phyloP scores from a whole-genome alignment of 352 stramenopile genomes.

The Globisporangium radiosum region DNA sequence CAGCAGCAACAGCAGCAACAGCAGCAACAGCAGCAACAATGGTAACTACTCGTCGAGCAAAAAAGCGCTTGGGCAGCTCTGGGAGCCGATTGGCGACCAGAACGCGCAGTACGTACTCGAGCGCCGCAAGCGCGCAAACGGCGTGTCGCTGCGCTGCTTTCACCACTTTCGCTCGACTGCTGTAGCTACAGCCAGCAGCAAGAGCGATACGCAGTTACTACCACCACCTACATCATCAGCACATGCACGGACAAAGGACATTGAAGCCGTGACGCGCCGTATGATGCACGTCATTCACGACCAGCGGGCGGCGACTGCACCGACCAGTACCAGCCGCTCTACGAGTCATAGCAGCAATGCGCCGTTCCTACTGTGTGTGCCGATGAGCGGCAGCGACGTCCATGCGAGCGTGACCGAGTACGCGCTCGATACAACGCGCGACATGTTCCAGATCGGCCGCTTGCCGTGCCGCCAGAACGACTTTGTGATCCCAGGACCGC shows the following conservation, averaged over 20 bases:
- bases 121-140: slow-evolving; percentile 41
- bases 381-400: slow-evolving; percentile 59
- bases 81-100: slow-evolving; percentile 67
- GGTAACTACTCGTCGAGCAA: slow-evolving; percentile 19
- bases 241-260: slow-evolving; percentile 19
- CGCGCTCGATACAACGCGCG: slow-evolving; percentile 24
- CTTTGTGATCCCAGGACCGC: slow-evolving; percentile 70
- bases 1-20: slow-evolving; percentile 1
- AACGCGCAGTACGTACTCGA: slow-evolving; percentile 61
- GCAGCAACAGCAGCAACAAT: slow-evolving; percentile 3
- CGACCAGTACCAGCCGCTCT: background rate
- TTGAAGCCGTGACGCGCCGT: slow-evolving; percentile 42
- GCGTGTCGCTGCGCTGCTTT: slow-evolving; percentile 43
- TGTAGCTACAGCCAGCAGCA: background rate
- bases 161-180: slow-evolving; percentile 38
- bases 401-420: slow-evolving; percentile 64
- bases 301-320: slow-evolving; percentile 7
- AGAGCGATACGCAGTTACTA: background rate
- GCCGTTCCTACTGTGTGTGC: slow-evolving; percentile 56
- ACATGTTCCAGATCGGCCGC: slow-evolving; percentile 82
- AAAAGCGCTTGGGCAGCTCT: slow-evolving; percentile 45
- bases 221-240: background rate
- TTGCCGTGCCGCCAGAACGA: slow-evolving; percentile 74
- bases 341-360: background rate
- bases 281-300: slow-evolving; percentile 49